Conservation (phyloP, 140 eudicot species). For the Stevia rebaudiana region DNA sequence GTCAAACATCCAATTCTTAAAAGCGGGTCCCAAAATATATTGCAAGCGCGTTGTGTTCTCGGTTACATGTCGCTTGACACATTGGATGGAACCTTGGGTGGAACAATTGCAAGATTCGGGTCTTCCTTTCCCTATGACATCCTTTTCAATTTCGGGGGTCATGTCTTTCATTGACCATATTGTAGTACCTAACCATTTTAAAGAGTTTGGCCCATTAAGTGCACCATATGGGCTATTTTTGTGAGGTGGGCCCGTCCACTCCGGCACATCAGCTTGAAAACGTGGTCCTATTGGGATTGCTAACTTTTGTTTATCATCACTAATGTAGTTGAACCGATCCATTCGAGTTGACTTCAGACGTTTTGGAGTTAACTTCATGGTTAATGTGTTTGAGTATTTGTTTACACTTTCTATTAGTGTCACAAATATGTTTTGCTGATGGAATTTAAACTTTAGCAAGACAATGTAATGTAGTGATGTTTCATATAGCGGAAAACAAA, state of each 20-base stretch:
- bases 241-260: constrained; percentile 27
- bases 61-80: constrained; percentile 34
- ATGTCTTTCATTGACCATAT: constrained; percentile 30
- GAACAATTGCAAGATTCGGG: constrained; percentile 32
- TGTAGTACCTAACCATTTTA: constrained; percentile 39
- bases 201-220: constrained; percentile 4
- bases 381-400: constrained; percentile 14
- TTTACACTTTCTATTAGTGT: constrained; percentile 15
- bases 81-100: constrained; percentile 31
- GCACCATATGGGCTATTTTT: constrained; percentile 2
- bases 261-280: constrained; percentile 39
- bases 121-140: constrained; percentile 39
- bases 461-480: no score
- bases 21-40: constrained; percentile 43
- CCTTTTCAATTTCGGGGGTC: not conserved
- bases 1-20: constrained; percentile 50
- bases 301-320: constrained; percentile 25
- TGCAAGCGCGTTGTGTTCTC: constrained; percentile 22
- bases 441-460: not conserved
- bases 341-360: constrained; percentile 13
- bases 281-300: constrained; percentile 38
- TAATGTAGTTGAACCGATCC: constrained; percentile 24
- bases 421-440: not conserved
- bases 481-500: not conserved
- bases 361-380: constrained; percentile 18